Evolutionary conservation across 306 rosid species (phyloP), one percentile per base, ranked within the genome.

Genomic region (Acacia acuminata): DNA sequence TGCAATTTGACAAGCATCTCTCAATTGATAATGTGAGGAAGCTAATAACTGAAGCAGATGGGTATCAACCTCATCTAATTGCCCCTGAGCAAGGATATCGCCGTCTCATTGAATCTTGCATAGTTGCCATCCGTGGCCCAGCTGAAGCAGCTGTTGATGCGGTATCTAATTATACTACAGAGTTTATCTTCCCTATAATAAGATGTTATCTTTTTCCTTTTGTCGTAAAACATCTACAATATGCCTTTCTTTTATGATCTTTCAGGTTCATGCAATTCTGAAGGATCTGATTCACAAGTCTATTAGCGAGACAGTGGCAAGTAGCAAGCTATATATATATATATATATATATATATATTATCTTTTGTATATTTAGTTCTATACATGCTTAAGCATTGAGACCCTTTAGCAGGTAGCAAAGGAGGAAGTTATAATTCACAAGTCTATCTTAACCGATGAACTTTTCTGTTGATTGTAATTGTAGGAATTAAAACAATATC

Each of bases 51-150:
- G 99, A 96, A 78, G 99, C 99, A 60, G 99, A 96, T 89, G 99
- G 99, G 51, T 96, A 96, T 88, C 99, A 96, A 82, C 99, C 98
- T 85, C 99, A 96, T 87, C 87, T 96, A 84, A 96, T 96, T 66
- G 99, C 99, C 83, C 99, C 99, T 30, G 99, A 96, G 80, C 97
- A 96, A 91, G 99, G 99, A 85, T 96, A 96, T 48, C 99, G 98
- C 43, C 96, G 98, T 79, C 99, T 96, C 32, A 96, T 96, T 32
- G 99, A 96, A 87, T 93, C 99, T 71, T 90, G 98, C 73, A 61
- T 96, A 56, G 86, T 96, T 80, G 86, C 86, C 36, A 86, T 96
- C 47, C 92, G 99, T 84, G 97, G 97, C 58, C 99, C 99, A 20
- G 99, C 99, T 78, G 99, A 96, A 88, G 94, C 99, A 82, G 92